phyloP scores from a whole-genome alignment of 306 rosid species.

The Comarum palustre region DNA sequence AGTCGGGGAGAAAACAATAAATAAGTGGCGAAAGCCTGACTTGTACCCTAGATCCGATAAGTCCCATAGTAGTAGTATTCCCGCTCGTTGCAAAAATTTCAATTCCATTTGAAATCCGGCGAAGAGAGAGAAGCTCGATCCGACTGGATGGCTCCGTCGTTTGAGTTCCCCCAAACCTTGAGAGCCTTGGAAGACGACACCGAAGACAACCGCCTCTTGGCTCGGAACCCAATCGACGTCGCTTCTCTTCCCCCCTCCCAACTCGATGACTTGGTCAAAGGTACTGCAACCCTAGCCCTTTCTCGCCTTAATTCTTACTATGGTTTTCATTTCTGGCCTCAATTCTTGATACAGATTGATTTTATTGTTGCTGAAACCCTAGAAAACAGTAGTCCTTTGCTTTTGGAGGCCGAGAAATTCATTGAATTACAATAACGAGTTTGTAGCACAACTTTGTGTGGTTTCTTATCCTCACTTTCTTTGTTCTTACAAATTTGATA shows the following conservation, averaged over 20 bases:
- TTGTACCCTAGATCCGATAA: not conserved
- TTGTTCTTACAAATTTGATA: too few species aligned
- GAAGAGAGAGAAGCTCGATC: not conserved
- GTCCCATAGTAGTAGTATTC: not conserved
- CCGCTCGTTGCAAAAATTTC: slow-evolving; percentile 24
- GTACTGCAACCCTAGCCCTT: slow-evolving; percentile 26
- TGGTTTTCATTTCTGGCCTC: too few species aligned
- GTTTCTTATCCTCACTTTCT: too few species aligned
- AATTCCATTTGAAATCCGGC: slow-evolving; percentile 23
- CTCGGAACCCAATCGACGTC: slow-evolving; percentile 40
- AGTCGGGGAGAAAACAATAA: too few species aligned
- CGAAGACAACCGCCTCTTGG: slow-evolving; percentile 56
- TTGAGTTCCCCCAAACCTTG: slow-evolving; percentile 67
- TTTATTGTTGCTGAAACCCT: not conserved
- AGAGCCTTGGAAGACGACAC: slow-evolving; percentile 59
- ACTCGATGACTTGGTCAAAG: slow-evolving; percentile 91
- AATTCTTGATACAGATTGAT: not conserved
- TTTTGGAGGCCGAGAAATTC: too few species aligned
- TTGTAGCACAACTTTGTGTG: too few species aligned
- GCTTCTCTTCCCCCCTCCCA: slow-evolving; percentile 54
- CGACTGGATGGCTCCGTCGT: slow-evolving; percentile 58
- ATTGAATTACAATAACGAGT: too few species aligned
- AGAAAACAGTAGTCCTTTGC: not conserved
- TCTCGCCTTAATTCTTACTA: not conserved
- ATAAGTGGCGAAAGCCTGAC: too few species aligned